Evolutionary conservation across 176 grass and related monocot genomes (phyloP).

Genomic region (Bonia amplexicaulis): DNA sequence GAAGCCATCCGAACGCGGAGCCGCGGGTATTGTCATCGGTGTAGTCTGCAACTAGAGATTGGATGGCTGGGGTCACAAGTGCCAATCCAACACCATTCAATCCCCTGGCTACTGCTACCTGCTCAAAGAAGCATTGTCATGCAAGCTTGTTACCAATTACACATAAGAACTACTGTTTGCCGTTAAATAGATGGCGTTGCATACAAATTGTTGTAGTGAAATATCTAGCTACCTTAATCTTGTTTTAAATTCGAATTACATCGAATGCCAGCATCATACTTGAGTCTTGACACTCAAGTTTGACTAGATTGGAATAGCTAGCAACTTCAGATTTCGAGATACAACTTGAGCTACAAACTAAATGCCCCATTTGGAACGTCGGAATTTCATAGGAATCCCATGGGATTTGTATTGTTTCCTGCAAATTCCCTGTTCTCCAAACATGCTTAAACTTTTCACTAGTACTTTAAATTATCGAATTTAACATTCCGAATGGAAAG

Average conservation of each 20-base stretch:
- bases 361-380: too few relatives aligned
- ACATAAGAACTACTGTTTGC: not conserved
- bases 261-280: not conserved
- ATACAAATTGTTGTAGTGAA: not conserved
- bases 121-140: not conserved
- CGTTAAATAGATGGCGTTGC: not conserved
- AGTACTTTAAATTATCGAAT: not conserved
- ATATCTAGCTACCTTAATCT: not conserved
- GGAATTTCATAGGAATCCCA: too few relatives aligned
- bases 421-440: too few relatives aligned
- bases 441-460: not conserved
- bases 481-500: not conserved
- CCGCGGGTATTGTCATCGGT: slow-evolving; percentile 65
- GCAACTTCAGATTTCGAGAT: not conserved
- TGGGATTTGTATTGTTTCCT: too few relatives aligned
- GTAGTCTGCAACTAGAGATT: slow-evolving; percentile 79
- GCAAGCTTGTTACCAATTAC: not conserved
- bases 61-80: slow-evolving; percentile 70
- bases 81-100: slow-evolving; percentile 80
- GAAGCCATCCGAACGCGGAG: slow-evolving; percentile 77
- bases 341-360: not conserved
- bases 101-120: slow-evolving; percentile 76
- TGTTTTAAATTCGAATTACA: not conserved
- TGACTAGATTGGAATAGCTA: not conserved
- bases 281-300: not conserved